Conservation (phyloP, 1,284 basidiomycete genomes). For the Ceratobasidium papillatum region DNA sequence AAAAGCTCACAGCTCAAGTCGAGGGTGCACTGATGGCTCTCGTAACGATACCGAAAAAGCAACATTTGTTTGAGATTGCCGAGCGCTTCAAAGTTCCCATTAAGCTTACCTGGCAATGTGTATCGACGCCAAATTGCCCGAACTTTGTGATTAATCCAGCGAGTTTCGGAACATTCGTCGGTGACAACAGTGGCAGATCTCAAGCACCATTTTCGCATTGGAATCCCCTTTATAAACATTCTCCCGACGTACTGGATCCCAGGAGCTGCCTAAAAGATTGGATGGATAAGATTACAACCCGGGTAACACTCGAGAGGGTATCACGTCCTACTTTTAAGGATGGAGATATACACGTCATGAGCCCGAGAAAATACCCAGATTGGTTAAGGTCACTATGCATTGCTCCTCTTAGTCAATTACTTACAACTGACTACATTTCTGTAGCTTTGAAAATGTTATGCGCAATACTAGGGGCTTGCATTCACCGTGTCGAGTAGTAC, state of each 20-base stretch:
- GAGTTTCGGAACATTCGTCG: not conserved
- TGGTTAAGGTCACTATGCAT: not conserved
- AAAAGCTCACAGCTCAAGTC: not conserved
- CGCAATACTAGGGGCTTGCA: not conserved
- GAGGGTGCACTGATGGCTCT: not conserved
- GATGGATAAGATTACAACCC: constrained; percentile 6
- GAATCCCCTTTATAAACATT: not conserved
- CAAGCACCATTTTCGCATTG: not conserved
- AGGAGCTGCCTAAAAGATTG: not conserved
- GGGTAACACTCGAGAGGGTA: not conserved
- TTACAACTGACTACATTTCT: not conserved
- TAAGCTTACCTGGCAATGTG: constrained; percentile 4
- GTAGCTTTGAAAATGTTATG: constrained; percentile 14
- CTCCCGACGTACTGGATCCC: not conserved
- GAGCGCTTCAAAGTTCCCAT: not conserved
- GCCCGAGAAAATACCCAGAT: not conserved
- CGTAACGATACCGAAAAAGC: not conserved
- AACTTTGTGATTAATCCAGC: not conserved
- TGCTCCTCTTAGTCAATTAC: not conserved
- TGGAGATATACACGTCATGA: not conserved
- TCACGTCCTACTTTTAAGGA: constrained; percentile 7
- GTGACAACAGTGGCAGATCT: not conserved
- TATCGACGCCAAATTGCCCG: not conserved
- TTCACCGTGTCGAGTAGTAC: not conserved
- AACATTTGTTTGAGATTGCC: constrained; percentile 13